Percentiles rank a stretch among this genome's conserved stretches.
phyloP scores from a whole-genome alignment of 257 asterid species.

The Solanum chaucha region DNA sequence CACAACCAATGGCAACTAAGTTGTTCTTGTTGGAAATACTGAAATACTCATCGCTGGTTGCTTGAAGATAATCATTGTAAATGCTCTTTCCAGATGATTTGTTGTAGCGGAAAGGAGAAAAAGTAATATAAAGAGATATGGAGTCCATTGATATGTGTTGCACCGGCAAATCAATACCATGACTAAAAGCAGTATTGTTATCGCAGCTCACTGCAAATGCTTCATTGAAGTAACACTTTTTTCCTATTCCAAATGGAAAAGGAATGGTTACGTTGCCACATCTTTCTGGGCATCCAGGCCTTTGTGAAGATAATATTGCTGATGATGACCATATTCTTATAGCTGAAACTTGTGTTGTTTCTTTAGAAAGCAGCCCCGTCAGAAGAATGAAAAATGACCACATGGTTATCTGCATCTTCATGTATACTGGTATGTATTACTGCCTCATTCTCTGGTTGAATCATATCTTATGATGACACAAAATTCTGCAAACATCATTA shows the following conservation, averaged over 20 bases:
- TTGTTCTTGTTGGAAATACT: too few relatives aligned
- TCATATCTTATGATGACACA: not conserved
- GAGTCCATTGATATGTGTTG: too few relatives aligned
- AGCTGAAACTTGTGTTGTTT: not conserved
- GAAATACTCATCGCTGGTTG: too few relatives aligned
- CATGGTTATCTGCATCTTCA: not conserved
- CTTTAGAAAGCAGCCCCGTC: not conserved
- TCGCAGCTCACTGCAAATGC: conserved; percentile 11
- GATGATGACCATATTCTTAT: not conserved
- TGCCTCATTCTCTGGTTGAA: not conserved
- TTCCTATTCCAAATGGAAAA: conserved; percentile 41
- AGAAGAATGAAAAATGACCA: not conserved
- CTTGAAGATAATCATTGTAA: too few relatives aligned
- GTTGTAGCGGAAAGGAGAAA: too few relatives aligned
- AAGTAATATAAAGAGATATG: too few relatives aligned
- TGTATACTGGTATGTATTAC: not conserved
- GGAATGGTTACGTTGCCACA: conserved; percentile 18
- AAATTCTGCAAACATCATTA: not conserved
- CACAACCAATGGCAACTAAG: too few relatives aligned
- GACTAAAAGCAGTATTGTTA: not conserved
- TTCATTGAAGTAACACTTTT: conserved; percentile 16
- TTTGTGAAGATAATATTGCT: not conserved
- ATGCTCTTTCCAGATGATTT: too few relatives aligned
- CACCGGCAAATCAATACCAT: rapidly evolving
- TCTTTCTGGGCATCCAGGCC: conserved; percentile 22